A percentile compares a stretch with the other conserved stretches of the same genome.
phyloP scores from a whole-genome alignment of 352 stramenopile species.

The Elongisporangium prolatum region DNA sequence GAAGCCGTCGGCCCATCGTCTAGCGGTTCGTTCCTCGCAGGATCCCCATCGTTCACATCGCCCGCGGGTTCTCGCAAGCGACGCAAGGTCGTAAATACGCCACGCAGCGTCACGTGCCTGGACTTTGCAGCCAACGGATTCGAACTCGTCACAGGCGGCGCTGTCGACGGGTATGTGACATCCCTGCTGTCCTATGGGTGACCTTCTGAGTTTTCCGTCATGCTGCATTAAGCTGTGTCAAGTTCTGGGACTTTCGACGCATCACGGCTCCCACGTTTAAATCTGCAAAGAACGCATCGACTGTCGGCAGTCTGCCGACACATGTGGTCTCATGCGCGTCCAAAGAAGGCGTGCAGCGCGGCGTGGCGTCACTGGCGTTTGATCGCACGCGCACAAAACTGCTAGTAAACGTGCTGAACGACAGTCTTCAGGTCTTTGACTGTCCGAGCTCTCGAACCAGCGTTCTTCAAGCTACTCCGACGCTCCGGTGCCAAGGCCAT shows the following conservation, averaged over 20 bases:
- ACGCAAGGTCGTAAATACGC: slow-evolving; percentile 12
- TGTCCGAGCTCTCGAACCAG: background rate
- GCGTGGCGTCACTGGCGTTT: slow-evolving; percentile 55
- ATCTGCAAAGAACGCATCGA: slow-evolving; percentile 13
- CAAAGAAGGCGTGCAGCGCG: slow-evolving; percentile 24
- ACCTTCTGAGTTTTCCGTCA: background rate
- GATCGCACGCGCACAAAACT: slow-evolving; percentile 25
- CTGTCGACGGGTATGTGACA: slow-evolving; percentile 33
- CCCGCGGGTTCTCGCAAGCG: slow-evolving; percentile 25
- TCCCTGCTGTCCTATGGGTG: background rate
- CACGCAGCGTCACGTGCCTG: slow-evolving; percentile 67
- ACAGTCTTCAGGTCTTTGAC: slow-evolving; percentile 56
- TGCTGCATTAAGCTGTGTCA: slow-evolving; percentile 28
- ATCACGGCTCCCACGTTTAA: slow-evolving; percentile 17
- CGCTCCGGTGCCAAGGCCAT: slow-evolving; percentile 46
- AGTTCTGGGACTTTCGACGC: slow-evolving; percentile 64
- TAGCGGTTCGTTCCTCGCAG: slow-evolving; percentile 2
- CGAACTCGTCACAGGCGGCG: slow-evolving; percentile 51
- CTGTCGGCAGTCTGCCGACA: slow-evolving; percentile 12
- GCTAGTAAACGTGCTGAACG: slow-evolving; percentile 60
- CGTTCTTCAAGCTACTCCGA: slow-evolving; percentile 5
- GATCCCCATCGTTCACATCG: slow-evolving; percentile 22
- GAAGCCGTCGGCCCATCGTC: slow-evolving; percentile 12
- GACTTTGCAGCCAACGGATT: slow-evolving; percentile 39
- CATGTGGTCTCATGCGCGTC: slow-evolving; percentile 39